These are phyloP conservation scores for Lunasporangiospora selenospora DNA, from an alignment of 192 early-diverging fungal species.

Conservation along the genomic window DNA sequence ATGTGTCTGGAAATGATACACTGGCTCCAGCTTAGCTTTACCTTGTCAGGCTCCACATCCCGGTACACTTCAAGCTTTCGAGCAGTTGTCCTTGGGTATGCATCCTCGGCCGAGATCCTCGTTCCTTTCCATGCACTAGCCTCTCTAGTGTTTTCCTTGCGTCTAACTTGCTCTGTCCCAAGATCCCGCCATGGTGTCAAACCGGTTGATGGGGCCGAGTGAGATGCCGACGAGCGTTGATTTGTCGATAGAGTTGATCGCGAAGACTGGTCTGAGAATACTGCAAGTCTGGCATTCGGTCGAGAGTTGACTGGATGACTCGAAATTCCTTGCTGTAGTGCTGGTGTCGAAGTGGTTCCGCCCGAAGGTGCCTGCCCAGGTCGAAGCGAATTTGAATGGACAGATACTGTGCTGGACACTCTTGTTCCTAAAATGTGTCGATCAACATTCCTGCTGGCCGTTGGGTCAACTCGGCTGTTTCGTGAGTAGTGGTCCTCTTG, in stretches of 20 bases:
- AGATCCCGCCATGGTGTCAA: conserved; percentile 62
- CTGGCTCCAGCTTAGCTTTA: too few relatives aligned
- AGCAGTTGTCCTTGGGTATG: conserved; percentile 4
- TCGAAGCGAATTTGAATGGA: conserved; percentile 16
- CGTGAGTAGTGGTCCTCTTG: not conserved
- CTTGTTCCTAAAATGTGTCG: conserved; percentile 27
- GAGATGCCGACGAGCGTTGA: not conserved
- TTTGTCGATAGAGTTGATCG: not conserved
- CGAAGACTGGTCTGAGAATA: conserved; percentile 32
- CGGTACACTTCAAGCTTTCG: conserved; percentile 40
- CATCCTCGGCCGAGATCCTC: conserved; percentile 48
- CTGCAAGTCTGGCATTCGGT: conserved; percentile 11
- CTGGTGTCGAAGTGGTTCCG: not conserved
- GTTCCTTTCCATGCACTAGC: conserved; percentile 65
- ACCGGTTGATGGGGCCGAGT: not conserved
- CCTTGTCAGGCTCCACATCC: conserved; percentile 15
- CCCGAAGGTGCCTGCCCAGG: conserved; percentile 4
- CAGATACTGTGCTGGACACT: conserved; percentile 8
- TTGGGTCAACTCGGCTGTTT: not conserved
- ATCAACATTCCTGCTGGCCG: not conserved
- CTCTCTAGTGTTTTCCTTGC: conserved; percentile 77
- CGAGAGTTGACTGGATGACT: not conserved
- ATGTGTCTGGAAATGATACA: too few relatives aligned
- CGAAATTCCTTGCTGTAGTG: not conserved
- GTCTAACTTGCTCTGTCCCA: conserved; percentile 60